Base-by-base conservation (phyloP, 2,329 filamentous ascomycete species). In the Neofusicoccum laricinum region DNA sequence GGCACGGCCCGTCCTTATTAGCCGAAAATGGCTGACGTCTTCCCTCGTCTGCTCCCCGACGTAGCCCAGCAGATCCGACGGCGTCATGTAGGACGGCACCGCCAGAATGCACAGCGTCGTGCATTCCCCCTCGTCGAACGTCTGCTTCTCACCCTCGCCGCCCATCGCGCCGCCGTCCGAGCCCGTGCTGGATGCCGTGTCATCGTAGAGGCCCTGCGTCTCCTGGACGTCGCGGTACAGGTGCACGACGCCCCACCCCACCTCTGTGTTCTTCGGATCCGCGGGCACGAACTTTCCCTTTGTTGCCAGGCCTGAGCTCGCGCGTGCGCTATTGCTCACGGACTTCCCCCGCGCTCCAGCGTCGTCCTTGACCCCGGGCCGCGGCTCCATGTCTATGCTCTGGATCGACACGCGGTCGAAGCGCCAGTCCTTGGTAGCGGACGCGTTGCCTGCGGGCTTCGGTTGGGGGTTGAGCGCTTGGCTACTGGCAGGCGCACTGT, bases 241-340 rank as follows among this genome's bases (percentile, higher is more conserved):
- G 75, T 97, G 95, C 2, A 99, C 93, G 14, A 98, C 87, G 1
- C 95, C 95, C 90, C 92, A 97, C 46, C 92, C 91, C 1, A 93
- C 83, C 66, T 96, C 90, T 0, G 92, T 92, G 63, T 90, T 87
- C 66, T 84, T 83, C 15, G 87, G 85, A 64, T 89, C 85, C 0
- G 94, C 82, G 0, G 90, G 88, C 19, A 91, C 80, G 73, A 90
- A 96, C 67, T 86, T 84, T 4, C 92, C 95, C 75, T 93, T 97
- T 1, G 93, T 96, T 65, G 91, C 89, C 58, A 90, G 86, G 5
- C 90, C 91, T 8, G 55, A 21, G 15, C 45, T n/a, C 12, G 40
- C 45, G 25, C 36, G 48, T 19, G 36, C 79, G 14, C 32, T 40
- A 59, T 73, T 76, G 62, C 73, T 76, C 61, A 72, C 66, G 21